Evolutionary conservation across 192 early-diverging fungal genomes (phyloP).

Genomic region (Chytriomyces confervae): DNA sequence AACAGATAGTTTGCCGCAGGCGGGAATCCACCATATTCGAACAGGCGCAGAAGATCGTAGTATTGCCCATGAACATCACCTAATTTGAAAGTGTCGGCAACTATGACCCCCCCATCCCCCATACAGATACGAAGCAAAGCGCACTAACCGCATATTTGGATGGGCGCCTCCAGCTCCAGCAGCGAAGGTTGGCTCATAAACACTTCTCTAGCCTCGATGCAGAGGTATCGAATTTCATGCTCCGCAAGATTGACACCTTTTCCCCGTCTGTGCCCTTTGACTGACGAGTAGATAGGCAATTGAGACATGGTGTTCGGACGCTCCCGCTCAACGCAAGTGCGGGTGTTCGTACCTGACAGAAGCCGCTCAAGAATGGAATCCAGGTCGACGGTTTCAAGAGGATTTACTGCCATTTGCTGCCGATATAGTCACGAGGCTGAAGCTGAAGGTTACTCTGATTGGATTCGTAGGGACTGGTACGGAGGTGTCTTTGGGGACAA

Average conservation of each 20-base stretch:
- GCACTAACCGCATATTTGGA: conserved; percentile 88
- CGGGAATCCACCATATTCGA: conserved; percentile 96
- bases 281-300: conserved; percentile 49
- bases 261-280: conserved; percentile 90
- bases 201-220: conserved; percentile 88
- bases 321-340: conserved; percentile 33
- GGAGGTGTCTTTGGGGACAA: no score
- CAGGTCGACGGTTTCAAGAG: conserved; percentile 65
- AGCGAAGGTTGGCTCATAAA: conserved; percentile 92
- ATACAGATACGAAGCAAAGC: background rate
- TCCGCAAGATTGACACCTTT: conserved; percentile 94
- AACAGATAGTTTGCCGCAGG: conserved; percentile 96
- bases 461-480: no score
- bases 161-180: conserved; percentile 90
- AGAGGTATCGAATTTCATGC: conserved; percentile 92
- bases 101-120: background rate
- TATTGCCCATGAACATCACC: conserved; percentile 94
- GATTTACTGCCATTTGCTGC: no score
- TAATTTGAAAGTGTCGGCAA: conserved; percentile 18
- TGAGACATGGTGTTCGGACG: background rate
- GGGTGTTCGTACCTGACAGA: conserved; percentile 75
- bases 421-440: no score
- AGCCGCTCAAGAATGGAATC: conserved; percentile 88
- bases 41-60: conserved; percentile 92
- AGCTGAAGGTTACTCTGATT: no score